Percentiles rank a stretch among this genome's conserved stretches.
These are phyloP conservation scores for Bisporella sp. DNA, from an alignment of 2,329 filamentous ascomycete genomes.

Conservation along the genomic window DNA sequence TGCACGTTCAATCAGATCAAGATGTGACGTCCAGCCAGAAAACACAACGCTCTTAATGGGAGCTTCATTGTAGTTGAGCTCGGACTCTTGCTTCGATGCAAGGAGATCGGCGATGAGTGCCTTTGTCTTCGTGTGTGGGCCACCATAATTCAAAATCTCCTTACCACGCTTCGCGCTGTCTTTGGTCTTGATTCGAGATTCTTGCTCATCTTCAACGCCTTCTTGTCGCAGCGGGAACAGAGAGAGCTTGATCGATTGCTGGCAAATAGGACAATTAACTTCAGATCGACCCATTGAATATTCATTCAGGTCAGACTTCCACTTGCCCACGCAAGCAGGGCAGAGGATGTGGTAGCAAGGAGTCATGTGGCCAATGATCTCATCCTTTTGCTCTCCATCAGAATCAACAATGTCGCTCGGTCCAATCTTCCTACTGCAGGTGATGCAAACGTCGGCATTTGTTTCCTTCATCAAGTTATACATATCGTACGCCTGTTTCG, in stretches of 20 bases:
- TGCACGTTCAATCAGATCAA: constrained; percentile 85
- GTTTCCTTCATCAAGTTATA: constrained; percentile 79
- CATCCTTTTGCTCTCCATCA: constrained; percentile 48
- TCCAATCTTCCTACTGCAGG: constrained; percentile 61
- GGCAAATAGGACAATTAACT: constrained; percentile 61
- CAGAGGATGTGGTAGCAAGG: constrained; percentile 86
- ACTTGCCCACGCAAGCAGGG: constrained; percentile 58
- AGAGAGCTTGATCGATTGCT: constrained; percentile 51
- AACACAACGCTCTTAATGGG: constrained; percentile 93
- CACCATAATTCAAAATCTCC: constrained; percentile 61
- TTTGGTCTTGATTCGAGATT: constrained; percentile 19
- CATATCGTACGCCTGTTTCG: constrained; percentile 77
- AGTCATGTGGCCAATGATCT: constrained; percentile 72
- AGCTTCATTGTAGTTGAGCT: constrained; percentile 45
- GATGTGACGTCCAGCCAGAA: constrained; percentile 90
- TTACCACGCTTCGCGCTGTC: constrained; percentile 45
- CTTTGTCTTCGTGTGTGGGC: constrained; percentile 87
- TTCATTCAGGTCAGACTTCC: constrained; percentile 45
- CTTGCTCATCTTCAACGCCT: constrained; percentile 24
- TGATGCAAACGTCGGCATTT: constrained; percentile 65
- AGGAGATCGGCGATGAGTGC: constrained; percentile 72
- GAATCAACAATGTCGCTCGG: constrained; percentile 47
- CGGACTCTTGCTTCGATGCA: constrained; percentile 55
- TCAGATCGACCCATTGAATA: constrained; percentile 34
- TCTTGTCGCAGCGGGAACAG: constrained; percentile 60